Percentiles rank a stretch among this genome's conserved stretches.
phyloP scores from a whole-genome alignment of 805 yeast genomes.

The Priceomyces melissophilus region DNA sequence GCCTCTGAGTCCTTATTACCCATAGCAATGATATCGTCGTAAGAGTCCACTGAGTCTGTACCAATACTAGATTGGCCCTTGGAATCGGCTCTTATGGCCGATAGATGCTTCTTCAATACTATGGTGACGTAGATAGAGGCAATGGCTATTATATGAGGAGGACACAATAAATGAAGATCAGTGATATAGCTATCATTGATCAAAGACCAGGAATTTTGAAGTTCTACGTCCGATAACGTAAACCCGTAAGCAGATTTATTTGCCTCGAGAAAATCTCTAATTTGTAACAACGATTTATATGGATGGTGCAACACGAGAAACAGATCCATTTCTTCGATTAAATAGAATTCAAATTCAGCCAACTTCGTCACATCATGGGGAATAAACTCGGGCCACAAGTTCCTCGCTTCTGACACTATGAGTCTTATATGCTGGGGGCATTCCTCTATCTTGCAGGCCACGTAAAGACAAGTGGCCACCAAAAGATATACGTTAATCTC shows the following conservation, averaged over 20 bases:
- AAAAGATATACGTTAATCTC: conserved; percentile 81
- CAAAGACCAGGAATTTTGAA: conserved; percentile 85
- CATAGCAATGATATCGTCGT: too few species aligned
- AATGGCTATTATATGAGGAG: conserved; percentile 87
- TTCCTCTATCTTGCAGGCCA: conserved; percentile 93
- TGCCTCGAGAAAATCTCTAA: conserved; percentile 42
- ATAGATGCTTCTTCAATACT: conserved; percentile 45
- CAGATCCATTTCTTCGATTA: conserved; percentile 82
- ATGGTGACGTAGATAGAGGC: conserved; percentile 79
- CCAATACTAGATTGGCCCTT: conserved; percentile 3
- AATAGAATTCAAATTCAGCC: conserved; percentile 93
- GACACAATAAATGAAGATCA: conserved; percentile 74
- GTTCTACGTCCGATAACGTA: conserved; percentile 55
- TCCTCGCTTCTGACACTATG: conserved; percentile 78
- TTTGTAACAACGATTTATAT: conserved; percentile 57
- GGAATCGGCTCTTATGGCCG: conserved; percentile 6
- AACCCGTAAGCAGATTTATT: conserved; percentile 25
- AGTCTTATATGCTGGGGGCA: conserved; percentile 91
- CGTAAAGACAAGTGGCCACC: conserved; percentile 80
- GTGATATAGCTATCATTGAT: conserved; percentile 88
- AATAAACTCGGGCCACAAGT: conserved; percentile 91
- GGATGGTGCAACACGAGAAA: conserved; percentile 75
- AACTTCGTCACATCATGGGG: conserved; percentile 88
- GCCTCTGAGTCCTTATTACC: conserved; percentile 16
- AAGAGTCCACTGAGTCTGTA: conserved; percentile 26